These are phyloP conservation scores for Geoglossum glabrum DNA, from an alignment of 495 filamentous ascomycete species.

Conservation along the genomic window DNA sequence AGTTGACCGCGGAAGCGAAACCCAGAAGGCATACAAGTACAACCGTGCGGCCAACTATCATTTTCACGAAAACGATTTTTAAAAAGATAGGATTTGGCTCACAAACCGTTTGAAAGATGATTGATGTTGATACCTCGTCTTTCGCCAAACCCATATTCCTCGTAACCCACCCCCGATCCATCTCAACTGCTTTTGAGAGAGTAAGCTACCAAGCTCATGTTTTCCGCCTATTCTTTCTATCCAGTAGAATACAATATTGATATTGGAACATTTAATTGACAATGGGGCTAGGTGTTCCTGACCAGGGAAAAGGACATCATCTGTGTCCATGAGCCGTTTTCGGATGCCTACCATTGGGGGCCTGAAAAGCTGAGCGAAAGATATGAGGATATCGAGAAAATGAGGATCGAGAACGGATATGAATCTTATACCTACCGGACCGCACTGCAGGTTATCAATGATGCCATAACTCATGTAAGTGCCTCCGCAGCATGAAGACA, in stretches of 20 bases:
- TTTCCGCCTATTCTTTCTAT: too few relatives aligned
- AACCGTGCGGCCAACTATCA: too few relatives aligned
- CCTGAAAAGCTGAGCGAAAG: constrained; percentile 63
- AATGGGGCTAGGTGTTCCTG: constrained; percentile 92
- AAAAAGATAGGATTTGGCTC: too few relatives aligned
- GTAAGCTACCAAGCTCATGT: constrained; percentile 27
- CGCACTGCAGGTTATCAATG: constrained; percentile 58
- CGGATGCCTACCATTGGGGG: constrained; percentile 93
- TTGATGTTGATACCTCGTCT: too few relatives aligned
- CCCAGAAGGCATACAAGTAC: too few relatives aligned
- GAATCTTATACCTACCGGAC: constrained; percentile 54
- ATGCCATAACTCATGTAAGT: constrained; percentile 35
- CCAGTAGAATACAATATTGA: background rate
- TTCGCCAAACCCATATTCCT: constrained; percentile 71
- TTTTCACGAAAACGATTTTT: too few relatives aligned
- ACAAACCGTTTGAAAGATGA: too few relatives aligned
- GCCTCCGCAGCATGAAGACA: background rate
- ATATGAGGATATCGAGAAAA: constrained; percentile 51
- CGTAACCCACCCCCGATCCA: constrained; percentile 80
- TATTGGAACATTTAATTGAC: too few relatives aligned
- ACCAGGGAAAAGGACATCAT: constrained; percentile 58
- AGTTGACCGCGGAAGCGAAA: too few relatives aligned
- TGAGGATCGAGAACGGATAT: constrained; percentile 21
- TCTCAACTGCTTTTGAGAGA: constrained; percentile 89
- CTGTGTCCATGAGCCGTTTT: constrained; percentile 88